A percentile compares a stretch with the other conserved stretches of the same genome.
phyloP scores from a whole-genome alignment of 2,329 filamentous ascomycete species.

The Xylariaceae sp. region DNA sequence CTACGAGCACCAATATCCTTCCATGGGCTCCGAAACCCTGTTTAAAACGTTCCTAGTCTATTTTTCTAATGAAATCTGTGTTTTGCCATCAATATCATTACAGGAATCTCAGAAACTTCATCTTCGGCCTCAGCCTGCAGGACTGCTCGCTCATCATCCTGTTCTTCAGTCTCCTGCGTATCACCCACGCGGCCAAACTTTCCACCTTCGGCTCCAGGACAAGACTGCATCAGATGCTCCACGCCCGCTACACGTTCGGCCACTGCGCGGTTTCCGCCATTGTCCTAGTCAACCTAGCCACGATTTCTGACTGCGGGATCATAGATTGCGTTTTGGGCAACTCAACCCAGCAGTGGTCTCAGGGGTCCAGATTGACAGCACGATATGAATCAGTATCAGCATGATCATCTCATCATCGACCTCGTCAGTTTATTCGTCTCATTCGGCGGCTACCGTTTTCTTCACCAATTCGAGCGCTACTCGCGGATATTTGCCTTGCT shows the following conservation, averaged over 20 bases:
- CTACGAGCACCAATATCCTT: slow-evolving; percentile 41
- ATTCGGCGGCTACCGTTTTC: slow-evolving; percentile 64
- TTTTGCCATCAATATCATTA: slow-evolving; percentile 51
- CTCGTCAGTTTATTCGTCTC: slow-evolving; percentile 64
- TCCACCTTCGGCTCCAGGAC: slow-evolving; percentile 66
- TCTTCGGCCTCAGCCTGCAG: slow-evolving; percentile 61
- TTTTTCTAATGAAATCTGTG: neutral
- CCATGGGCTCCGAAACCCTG: slow-evolving; percentile 32
- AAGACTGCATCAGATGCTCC: slow-evolving; percentile 70
- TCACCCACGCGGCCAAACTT: slow-evolving; percentile 61
- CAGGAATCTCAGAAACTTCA: slow-evolving; percentile 66
- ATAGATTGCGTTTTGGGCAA: slow-evolving; percentile 68
- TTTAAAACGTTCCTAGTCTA: neutral
- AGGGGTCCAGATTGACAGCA: slow-evolving; percentile 54
- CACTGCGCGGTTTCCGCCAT: slow-evolving; percentile 65
- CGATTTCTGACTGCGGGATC: slow-evolving; percentile 67
- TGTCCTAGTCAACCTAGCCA: slow-evolving; percentile 67
- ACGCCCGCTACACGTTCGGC: slow-evolving; percentile 68
- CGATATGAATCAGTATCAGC: slow-evolving; percentile 67
- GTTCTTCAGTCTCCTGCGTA: slow-evolving; percentile 66
- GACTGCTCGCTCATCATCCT: slow-evolving; percentile 67
- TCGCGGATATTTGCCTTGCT: slow-evolving; percentile 63
- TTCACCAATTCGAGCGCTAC: slow-evolving; percentile 65
- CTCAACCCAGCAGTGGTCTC: slow-evolving; percentile 61
- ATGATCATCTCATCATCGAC: slow-evolving; percentile 66